A percentile compares a stretch with the other conserved stretches of the same genome.
These are phyloP conservation scores for Penicillium sp. DNA, from an alignment of 2,329 filamentous ascomycete species.

Conservation along the genomic window DNA sequence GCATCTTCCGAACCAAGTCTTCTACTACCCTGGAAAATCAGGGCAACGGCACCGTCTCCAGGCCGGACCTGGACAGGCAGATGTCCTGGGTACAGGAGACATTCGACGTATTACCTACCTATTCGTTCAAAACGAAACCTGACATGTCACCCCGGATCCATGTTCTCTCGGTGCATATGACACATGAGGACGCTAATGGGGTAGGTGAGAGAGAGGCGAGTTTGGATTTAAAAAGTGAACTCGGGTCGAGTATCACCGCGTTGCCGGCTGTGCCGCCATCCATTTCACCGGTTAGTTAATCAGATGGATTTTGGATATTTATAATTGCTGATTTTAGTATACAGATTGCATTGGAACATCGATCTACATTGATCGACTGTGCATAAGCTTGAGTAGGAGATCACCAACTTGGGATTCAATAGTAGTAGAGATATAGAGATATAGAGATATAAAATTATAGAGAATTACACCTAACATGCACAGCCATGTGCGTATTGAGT, in stretches of 20 bases:
- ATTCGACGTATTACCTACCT: constrained; percentile 30
- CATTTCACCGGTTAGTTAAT: constrained; percentile 2
- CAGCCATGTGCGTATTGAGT: neutral
- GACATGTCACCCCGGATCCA: constrained; percentile 33
- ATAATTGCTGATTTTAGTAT: neutral
- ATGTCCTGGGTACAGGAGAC: constrained; percentile 35
- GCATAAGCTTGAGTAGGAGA: neutral
- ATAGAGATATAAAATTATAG: neutral
- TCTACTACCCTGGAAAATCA: constrained; percentile 15
- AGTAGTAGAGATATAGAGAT: too few species aligned
- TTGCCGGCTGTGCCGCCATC: constrained; percentile 7
- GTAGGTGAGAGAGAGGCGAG: constrained; percentile 3
- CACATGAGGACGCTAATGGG: constrained; percentile 19
- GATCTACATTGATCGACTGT: constrained; percentile 3
- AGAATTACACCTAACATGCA: neutral
- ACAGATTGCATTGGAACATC: constrained; percentile 4
- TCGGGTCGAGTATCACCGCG: constrained; percentile 5
- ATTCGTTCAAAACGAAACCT: constrained; percentile 32
- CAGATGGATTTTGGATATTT: neutral
- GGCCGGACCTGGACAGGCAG: constrained; percentile 22
- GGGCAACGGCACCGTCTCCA: constrained; percentile 11
- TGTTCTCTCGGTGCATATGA: constrained; percentile 31
- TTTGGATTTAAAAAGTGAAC: constrained; percentile 7
- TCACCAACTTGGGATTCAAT: neutral
- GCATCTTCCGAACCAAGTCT: constrained; percentile 34